Conservation (phyloP, 192 early-diverging fungal species). For the Coemansia sp. region DNA sequence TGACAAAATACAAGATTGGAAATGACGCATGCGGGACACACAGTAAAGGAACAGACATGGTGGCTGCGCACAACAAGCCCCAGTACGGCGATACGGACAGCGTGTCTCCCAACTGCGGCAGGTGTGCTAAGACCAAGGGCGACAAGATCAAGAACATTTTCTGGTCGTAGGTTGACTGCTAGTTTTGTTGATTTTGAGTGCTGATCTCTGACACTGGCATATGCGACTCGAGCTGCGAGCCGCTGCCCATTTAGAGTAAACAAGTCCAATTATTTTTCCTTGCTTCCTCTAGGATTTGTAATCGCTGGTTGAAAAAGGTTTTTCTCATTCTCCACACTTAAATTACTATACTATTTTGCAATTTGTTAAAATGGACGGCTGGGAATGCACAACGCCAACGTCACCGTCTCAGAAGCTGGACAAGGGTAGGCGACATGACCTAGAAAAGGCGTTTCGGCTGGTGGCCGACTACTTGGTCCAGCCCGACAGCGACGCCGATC, state of each 20-base stretch:
- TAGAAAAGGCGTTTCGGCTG: conserved; percentile 10
- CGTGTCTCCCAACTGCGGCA: conserved; percentile 46
- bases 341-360: background rate
- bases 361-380: background rate
- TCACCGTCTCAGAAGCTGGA: background rate
- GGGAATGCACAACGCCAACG: background rate
- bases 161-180: conserved; percentile 44
- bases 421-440: background rate
- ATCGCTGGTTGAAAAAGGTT: background rate
- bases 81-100: conserved; percentile 51
- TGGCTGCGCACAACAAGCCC: conserved; percentile 44
- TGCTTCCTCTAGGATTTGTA: too few relatives aligned
- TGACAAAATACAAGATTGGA: conserved; percentile 23
- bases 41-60: conserved; percentile 18
- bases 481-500: background rate
- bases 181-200: too few relatives aligned
- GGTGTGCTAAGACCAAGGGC: conserved; percentile 44
- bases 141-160: conserved; percentile 34
- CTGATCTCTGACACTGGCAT: too few relatives aligned
- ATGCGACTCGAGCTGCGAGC: background rate
- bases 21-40: conserved; percentile 27
- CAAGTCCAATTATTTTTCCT: background rate
- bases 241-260: background rate
- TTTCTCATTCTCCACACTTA: background rate
- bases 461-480: conserved; percentile 18